Evolutionary conservation across 2,329 filamentous ascomycete genomes (phyloP), one percentile per base, ranked within the genome.

Genomic region (Bipolaris zeicola): DNA sequence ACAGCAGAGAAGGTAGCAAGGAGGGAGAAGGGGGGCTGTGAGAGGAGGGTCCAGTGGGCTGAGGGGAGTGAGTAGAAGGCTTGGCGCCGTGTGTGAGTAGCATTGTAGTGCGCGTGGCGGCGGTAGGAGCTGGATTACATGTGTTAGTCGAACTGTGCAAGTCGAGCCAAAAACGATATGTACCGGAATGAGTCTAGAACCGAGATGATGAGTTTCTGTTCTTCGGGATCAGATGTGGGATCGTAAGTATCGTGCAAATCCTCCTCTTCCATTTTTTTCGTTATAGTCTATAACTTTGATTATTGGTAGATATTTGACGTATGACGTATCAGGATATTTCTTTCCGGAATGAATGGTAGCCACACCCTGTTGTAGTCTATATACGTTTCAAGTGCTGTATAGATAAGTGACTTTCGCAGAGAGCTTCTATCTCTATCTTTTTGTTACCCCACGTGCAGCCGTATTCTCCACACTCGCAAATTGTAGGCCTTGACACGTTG

Each of bases 21-120:
- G 50, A 95, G 87, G 55, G 87, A 90, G 79, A 98, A 96, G 0
- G 93, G 94, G 0, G 90, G 87, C 4, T 84, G 84, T 0, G 92
- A 88, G 0, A 99, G 85, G 71, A 96, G 83, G 69, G 90, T 85
- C 87, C 92, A 95, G 74, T 99, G 93, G 1, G 84, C 81, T 56
- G 89, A 87, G 1, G 94, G 92, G 5, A 99, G 83, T 7, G 92
- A 90, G 75, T 98, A 99, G 77, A 99, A 97, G 13, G 92, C 89
- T 76, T 95, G 92, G 26, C 96, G 88, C 20, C 95, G 89, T 16
- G 93, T 84, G 76, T 98, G 94, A 4, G 94, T 98, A 62, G 90
- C 89, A 76, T 96, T 96, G 79, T 90, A 90, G 75, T 98, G 94
- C 5, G 93, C 90, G 22, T 87, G 85, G 68, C 88, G 89, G 62